phyloP scores from a whole-genome alignment of 1,284 basidiomycete species.

The Amylostereum areolatum region DNA sequence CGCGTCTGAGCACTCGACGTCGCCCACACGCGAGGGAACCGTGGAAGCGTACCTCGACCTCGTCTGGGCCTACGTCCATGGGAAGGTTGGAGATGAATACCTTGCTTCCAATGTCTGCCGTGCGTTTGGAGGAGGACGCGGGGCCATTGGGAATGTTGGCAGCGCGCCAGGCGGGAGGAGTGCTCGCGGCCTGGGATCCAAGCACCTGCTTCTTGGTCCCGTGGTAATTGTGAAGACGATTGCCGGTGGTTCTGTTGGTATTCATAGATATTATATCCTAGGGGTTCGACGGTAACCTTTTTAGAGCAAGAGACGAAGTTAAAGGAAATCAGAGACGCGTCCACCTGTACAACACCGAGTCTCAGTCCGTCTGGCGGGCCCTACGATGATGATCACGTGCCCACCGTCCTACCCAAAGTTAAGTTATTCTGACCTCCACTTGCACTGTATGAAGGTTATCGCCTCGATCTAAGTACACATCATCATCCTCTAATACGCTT shows the following conservation, averaged over 20 bases:
- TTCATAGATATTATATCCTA: constrained; percentile 11
- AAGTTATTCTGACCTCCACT: no score
- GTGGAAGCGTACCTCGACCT: constrained; percentile 52
- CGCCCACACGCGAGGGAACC: not conserved
- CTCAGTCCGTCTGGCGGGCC: no score
- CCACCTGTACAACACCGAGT: no score
- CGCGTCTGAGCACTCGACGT: not conserved
- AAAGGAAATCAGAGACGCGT: no score
- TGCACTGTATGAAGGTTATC: no score
- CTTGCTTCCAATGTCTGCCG: constrained; percentile 47
- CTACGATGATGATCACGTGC: no score
- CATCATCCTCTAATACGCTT: no score
- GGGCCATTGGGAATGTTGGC: constrained; percentile 13
- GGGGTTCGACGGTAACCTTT: not conserved
- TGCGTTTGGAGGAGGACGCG: constrained; percentile 21
- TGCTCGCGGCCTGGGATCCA: constrained; percentile 46
- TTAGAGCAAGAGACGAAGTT: no score
- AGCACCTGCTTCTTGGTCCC: constrained; percentile 49
- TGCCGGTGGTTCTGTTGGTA: constrained; percentile 13
- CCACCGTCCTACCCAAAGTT: no score
- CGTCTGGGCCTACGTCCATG: constrained; percentile 57
- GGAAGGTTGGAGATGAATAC: constrained; percentile 68
- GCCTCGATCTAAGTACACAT: no score
- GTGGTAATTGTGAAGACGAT: constrained; percentile 43
- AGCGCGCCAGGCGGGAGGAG: constrained; percentile 54